Evolutionary conservation across 306 rosid genomes (phyloP).

Genomic region (Begonia peltatifolia): DNA sequence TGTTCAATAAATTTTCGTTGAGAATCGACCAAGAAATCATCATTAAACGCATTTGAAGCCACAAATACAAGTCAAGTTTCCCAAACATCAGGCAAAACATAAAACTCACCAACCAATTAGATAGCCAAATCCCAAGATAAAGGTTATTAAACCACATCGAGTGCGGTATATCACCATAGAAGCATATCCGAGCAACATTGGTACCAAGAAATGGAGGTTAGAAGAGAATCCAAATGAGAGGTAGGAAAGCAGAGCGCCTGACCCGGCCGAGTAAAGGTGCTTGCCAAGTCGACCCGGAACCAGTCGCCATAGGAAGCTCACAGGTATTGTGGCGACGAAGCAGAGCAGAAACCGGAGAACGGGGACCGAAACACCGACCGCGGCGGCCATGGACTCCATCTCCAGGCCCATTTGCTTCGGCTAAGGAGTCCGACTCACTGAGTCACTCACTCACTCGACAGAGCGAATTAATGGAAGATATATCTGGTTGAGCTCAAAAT

Average conservation of each 20-base stretch:
- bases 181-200: slow-evolving; percentile 73
- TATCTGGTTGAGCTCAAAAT: no score
- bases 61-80: no score
- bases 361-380: slow-evolving; percentile 67
- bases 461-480: no score
- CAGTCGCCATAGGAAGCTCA: slow-evolving; percentile 60
- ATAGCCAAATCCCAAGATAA: slow-evolving; percentile 66
- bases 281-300: slow-evolving; percentile 50
- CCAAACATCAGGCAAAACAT: no score
- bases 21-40: not conserved
- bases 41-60: no score
- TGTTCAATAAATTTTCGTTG: not conserved
- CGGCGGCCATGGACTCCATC: slow-evolving; percentile 70
- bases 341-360: slow-evolving; percentile 85
- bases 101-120: slow-evolving; percentile 58
- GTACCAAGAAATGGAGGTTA: slow-evolving; percentile 66
- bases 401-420: slow-evolving; percentile 50
- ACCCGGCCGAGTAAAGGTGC: slow-evolving; percentile 54
- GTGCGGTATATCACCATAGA: slow-evolving; percentile 61
- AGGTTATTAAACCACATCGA: slow-evolving; percentile 65
- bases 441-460: no score
- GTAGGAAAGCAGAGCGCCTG: slow-evolving; percentile 66
- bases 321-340: slow-evolving; percentile 68
- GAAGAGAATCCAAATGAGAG: slow-evolving; percentile 86
- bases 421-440: no score